Conservation (phyloP, 768 basidiomycete genomes). For the Pseudohyphozyma bogoriensis region DNA sequence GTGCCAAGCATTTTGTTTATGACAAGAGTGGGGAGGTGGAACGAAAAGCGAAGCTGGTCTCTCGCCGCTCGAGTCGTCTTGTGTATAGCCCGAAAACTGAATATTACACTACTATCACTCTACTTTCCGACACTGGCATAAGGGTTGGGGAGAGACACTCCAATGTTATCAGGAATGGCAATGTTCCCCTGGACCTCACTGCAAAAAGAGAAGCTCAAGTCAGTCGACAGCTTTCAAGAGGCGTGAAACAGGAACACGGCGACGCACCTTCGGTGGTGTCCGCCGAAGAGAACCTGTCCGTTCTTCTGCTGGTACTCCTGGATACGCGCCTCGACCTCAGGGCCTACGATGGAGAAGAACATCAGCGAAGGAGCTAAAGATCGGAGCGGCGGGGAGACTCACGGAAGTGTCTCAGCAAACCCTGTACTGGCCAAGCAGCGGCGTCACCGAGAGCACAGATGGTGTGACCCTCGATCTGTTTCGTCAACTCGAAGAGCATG, state of each 20-base stretch:
- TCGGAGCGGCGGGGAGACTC: conserved; percentile 21
- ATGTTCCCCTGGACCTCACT: not conserved
- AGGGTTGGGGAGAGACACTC: not conserved
- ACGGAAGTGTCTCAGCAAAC: conserved; percentile 93
- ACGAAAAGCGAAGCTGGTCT: no score
- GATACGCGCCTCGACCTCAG: conserved; percentile 83
- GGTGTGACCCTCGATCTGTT: conserved; percentile 51
- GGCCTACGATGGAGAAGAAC: conserved; percentile 39
- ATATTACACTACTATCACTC: no score
- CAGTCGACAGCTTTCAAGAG: no score
- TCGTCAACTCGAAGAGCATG: conserved; percentile 87
- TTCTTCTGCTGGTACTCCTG: conserved; percentile 60
- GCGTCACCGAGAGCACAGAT: conserved; percentile 92
- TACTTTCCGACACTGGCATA: not conserved
- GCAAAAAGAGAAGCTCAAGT: no score
- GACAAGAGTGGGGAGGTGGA: no score
- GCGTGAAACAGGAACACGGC: no score
- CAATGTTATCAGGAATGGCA: not conserved
- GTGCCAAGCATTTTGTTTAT: no score
- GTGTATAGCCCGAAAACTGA: no score
- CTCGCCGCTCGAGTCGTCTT: no score
- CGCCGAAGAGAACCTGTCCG: conserved; percentile 82
- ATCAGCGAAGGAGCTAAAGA: not conserved
- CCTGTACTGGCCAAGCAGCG: conserved; percentile 97
- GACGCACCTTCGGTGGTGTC: conserved; percentile 39